Evolutionary conservation across 192 early-diverging fungal species (phyloP).

Genomic region (Coemansia sp.): DNA sequence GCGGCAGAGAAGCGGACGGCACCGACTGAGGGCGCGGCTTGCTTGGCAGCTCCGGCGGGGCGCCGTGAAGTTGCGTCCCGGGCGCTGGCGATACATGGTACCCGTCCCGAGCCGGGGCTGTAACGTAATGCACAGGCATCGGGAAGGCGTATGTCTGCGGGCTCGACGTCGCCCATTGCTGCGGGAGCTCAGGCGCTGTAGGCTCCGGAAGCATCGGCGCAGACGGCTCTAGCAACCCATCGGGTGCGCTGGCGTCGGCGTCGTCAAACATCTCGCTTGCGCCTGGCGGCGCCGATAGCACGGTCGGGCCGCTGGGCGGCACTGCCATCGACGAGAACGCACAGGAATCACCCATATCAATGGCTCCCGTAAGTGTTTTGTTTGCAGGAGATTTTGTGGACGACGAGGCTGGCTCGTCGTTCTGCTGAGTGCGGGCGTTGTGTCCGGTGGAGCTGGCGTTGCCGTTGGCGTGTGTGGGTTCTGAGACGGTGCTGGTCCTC

Average conservation of each 20-base stretch:
- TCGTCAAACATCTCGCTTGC: constrained; percentile 8
- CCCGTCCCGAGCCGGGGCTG: background rate
- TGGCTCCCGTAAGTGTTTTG: background rate
- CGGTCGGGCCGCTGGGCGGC: constrained; percentile 20
- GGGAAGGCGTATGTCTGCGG: constrained; percentile 34
- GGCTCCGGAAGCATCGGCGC: constrained; percentile 47
- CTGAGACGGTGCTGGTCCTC: constrained; percentile 13
- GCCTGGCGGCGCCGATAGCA: constrained; percentile 42
- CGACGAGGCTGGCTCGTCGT: background rate
- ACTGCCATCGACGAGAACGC: constrained; percentile 15
- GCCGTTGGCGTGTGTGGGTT: constrained; percentile 7
- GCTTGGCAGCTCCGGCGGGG: constrained; percentile 9
- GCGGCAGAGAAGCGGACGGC: constrained; percentile 7
- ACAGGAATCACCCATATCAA: background rate
- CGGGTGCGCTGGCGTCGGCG: background rate
- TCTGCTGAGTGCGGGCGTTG: background rate
- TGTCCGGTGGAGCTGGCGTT: background rate
- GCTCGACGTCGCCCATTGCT: constrained; percentile 21
- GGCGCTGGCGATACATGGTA: background rate
- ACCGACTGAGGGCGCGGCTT: constrained; percentile 37
- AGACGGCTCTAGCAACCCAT: constrained; percentile 39
- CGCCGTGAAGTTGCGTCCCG: background rate
- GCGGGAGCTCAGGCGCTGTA: constrained; percentile 46
- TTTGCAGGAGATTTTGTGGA: background rate
- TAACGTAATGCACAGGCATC: constrained; percentile 26